A percentile compares a stretch with the other conserved stretches of the same genome.
Conservation (phyloP, 768 basidiomycete species). For the Botryobasidium botryosum region DNA sequence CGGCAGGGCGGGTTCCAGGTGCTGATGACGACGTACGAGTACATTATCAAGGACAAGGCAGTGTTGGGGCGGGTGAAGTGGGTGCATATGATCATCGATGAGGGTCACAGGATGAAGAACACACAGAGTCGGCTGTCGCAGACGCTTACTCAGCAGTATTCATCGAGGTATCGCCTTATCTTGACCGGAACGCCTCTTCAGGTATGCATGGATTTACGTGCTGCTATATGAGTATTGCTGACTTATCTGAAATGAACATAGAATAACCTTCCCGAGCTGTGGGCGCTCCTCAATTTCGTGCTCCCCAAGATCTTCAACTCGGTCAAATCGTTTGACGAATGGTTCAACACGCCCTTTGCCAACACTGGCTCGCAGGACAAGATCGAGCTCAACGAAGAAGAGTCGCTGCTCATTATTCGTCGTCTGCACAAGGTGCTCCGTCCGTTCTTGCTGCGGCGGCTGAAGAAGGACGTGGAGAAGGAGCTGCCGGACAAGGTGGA, state of each 20-base stretch:
- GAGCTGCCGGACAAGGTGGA: slow-evolving; percentile 95
- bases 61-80: slow-evolving; percentile 80
- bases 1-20: slow-evolving; percentile 78
- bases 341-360: slow-evolving; percentile 99
- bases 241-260: slow-evolving; percentile 13
- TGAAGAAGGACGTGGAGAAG: slow-evolving; percentile 95
- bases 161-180: slow-evolving; percentile 83
- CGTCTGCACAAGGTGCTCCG: slow-evolving; percentile 91
- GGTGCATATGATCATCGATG: slow-evolving; percentile 96
- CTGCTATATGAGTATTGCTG: slow-evolving; percentile 21
- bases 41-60: slow-evolving; percentile 95
- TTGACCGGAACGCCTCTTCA: slow-evolving; percentile 92
- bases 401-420: slow-evolving; percentile 89
- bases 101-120: slow-evolving; percentile 98
- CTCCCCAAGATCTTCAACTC: slow-evolving; percentile 96
- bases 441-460: slow-evolving; percentile 77
- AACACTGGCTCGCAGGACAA: slow-evolving; percentile 96
- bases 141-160: slow-evolving; percentile 83
- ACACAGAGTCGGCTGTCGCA: slow-evolving; percentile 76
- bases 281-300: slow-evolving; percentile 90
- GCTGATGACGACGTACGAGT: slow-evolving; percentile 86
- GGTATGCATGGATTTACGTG: slow-evolving; percentile 2
- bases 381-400: slow-evolving; percentile 99
- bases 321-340: slow-evolving; percentile 97
- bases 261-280: slow-evolving; percentile 92